A percentile compares a stretch with the other conserved stretches of the same genome.
phyloP scores from a whole-genome alignment of 202 grass and related monocot species.

The Bolboschoenoplectus hybrid region DNA sequence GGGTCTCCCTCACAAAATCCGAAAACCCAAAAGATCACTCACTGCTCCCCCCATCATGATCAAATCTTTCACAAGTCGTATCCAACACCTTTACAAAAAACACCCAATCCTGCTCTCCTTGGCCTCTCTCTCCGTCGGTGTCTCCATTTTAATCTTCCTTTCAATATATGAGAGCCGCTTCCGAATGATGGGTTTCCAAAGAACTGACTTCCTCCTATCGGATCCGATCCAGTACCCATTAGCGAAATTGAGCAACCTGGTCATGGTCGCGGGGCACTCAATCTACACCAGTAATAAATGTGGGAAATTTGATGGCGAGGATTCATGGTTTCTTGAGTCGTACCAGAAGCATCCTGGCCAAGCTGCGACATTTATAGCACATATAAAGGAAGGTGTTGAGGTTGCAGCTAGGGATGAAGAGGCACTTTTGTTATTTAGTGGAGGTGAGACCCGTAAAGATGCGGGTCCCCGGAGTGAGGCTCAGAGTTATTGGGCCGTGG shows the following conservation, averaged over 20 bases:
- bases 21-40: conserved; percentile 57
- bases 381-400: conserved; percentile 79
- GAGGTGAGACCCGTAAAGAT: conserved; percentile 82
- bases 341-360: conserved; percentile 88
- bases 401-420: conserved; percentile 53
- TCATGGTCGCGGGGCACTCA: conserved; percentile 93
- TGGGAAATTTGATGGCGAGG: conserved; percentile 61
- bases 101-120: conserved; percentile 70
- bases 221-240: conserved; percentile 57
- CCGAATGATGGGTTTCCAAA: conserved; percentile 49
- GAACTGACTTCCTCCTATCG: conserved; percentile 28
- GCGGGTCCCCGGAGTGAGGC: conserved; percentile 84
- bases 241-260: conserved; percentile 61
- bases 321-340: conserved; percentile 85
- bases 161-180: conserved; percentile 76
- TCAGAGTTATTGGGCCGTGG: conserved; percentile 90
- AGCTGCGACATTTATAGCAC: conserved; percentile 76
- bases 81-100: conserved; percentile 65
- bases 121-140: conserved; percentile 59
- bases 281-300: conserved; percentile 74
- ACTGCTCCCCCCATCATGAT: conserved; percentile 48
- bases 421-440: conserved; percentile 86
- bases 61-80: conserved; percentile 44
- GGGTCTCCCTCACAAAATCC: conserved; percentile 56
- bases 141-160: conserved; percentile 60